These are phyloP conservation scores for Fraxinus sp. DNA, from an alignment of 305 asterid species.

Conservation along the genomic window DNA sequence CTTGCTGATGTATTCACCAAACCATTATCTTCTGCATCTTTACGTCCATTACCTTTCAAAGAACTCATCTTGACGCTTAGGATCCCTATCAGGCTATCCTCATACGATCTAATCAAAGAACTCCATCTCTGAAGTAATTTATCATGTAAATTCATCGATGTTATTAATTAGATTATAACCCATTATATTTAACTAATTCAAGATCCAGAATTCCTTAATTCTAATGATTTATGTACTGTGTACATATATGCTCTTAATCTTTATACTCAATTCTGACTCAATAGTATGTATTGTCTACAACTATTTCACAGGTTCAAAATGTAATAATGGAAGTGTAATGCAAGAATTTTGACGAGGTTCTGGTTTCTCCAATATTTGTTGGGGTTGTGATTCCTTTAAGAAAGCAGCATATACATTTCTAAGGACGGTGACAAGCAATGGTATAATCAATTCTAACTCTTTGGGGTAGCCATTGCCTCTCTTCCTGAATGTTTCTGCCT, in stretches of 20 bases:
- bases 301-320: no score
- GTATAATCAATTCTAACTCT: slow-evolving; percentile 18
- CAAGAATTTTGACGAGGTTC: slow-evolving; percentile 29
- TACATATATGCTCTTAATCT: no score
- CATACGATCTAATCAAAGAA: slow-evolving; percentile 19
- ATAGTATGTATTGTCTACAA: no score
- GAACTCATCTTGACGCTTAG: neutral
- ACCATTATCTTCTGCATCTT: no score
- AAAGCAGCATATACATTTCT: slow-evolving; percentile 14
- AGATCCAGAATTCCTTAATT: neutral
- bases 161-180: neutral
- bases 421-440: slow-evolving; percentile 17
- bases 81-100: neutral
- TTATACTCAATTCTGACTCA: no score
- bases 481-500: slow-evolving; percentile 50
- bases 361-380: slow-evolving; percentile 23
- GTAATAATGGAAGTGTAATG: no score
- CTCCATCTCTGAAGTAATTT: slow-evolving; percentile 41
- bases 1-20: no score
- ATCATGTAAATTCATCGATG: neutral
- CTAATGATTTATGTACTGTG: neutral
- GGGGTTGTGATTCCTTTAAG: slow-evolving; percentile 19
- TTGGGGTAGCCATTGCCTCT: slow-evolving; percentile 38
- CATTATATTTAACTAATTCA: neutral
- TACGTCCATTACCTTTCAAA: no score